Base-by-base conservation (phyloP, 768 basidiomycete species). In the Saitozyma sp. region DNA sequence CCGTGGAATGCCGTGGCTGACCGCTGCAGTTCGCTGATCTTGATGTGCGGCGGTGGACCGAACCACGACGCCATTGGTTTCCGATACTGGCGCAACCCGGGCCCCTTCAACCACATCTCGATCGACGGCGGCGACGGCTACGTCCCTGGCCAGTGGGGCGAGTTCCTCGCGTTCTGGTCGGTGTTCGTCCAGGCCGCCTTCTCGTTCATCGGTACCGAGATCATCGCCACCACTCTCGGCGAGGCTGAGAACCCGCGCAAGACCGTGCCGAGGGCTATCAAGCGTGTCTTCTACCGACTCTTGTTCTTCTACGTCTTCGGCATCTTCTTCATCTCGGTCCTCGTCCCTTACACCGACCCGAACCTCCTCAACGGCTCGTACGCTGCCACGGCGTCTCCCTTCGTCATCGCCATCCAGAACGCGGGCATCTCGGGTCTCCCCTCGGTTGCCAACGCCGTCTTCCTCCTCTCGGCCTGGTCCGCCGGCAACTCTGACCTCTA, bases 401-500 rank as follows among this genome's bases (percentile, higher is more conserved):
- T 79, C 70, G 78, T 78, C 65, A 77, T 79, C 51, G 78, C 78
- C 42, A 78, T 80, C 63, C 54, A 74, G 13, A 70, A 73, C 42
- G 80, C 78, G 6, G 75, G 75, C 43, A 77, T 80, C 71, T 66
- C 65, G 39, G 76, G 68, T 50, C 67, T 80, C 8, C 76, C 80
- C 4, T 73, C 70, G 6, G 75, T 80, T 54, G 65, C 78, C 65
- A 80, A 80, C 57, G 80, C 75, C 49, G 70, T 79, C 52, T 64
- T 80, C 43, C 61, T 80, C 14, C 65, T 79, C 58, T 69, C 80
- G 14, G 80, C 78, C 16, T 80, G 80, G 80, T 76, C 74, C 4
- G 80, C 80, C 16, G 80, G 78, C 45, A 80, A 80, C 70, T 76
- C 78, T 3, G 80, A 80, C 57, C 53, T 80, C 40, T 81, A 80